phyloP scores from a whole-genome alignment of 306 rosid genomes.

The Fragaria nilgerrensis region DNA sequence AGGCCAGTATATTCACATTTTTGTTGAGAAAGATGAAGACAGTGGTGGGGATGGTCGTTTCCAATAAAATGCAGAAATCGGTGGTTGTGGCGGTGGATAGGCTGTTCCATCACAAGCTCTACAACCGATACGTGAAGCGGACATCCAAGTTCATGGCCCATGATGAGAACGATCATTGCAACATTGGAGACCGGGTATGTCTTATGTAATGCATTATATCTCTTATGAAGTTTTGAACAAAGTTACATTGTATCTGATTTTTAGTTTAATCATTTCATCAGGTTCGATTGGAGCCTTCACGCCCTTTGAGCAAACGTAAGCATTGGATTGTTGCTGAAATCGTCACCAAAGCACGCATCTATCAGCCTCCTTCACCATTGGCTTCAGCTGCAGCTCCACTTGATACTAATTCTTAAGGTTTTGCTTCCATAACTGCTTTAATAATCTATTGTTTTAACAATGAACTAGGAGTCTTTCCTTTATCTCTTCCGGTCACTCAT shows the following conservation, averaged over 20 bases:
- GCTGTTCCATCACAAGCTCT: slow-evolving; percentile 60
- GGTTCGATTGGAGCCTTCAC: slow-evolving; percentile 75
- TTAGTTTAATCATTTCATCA: slow-evolving; percentile 24
- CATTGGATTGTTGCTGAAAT: slow-evolving; percentile 86
- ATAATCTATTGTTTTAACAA: neutral
- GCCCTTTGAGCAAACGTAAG: slow-evolving; percentile 85
- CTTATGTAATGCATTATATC: neutral
- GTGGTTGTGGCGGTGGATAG: slow-evolving; percentile 93
- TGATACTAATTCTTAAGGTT: slow-evolving; percentile 16
- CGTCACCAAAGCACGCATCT: slow-evolving; percentile 77
- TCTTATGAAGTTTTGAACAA: neutral
- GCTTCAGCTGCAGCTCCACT: slow-evolving; percentile 13
- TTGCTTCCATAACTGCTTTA: neutral
- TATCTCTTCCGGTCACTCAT: neutral
- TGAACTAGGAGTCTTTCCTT: neutral
- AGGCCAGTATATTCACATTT: neutral
- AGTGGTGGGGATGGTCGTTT: slow-evolving; percentile 84
- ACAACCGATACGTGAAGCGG: slow-evolving; percentile 76
- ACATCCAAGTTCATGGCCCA: slow-evolving; percentile 98
- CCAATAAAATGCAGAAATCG: slow-evolving; percentile 97
- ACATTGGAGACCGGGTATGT: slow-evolving; percentile 75
- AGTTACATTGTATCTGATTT: neutral
- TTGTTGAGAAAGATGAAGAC: slow-evolving; percentile 57
- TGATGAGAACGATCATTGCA: slow-evolving; percentile 61
- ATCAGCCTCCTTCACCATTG: slow-evolving; percentile 49